Base-by-base conservation (phyloP, 108 stramenopile genomes). In the Pseudonitzschia delicatissima region DNA sequence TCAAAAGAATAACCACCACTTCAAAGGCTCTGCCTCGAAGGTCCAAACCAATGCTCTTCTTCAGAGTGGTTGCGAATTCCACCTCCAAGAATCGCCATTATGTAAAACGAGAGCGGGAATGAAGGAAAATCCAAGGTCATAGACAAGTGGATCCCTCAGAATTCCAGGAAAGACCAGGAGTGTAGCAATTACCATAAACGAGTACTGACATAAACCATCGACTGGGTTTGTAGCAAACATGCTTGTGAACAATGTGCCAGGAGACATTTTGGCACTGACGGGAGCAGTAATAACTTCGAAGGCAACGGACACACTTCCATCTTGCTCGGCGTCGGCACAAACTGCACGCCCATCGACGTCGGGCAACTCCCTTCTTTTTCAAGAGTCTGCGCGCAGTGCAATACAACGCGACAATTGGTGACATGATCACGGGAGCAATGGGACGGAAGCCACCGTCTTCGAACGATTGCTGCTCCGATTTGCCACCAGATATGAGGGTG, bases 161-260 rank as follows among this genome's bases (percentile, higher is more conserved):
- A 89, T 76, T 21, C 88, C 86, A 48, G 90, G 93, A 37, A 89
- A 82, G 8, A 67, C 45, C n/a, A 79, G 39, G 26, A 87, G 55
- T 32, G 68, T 64, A 9, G 64, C 72, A 49, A 73, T 33, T 12
- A n/a, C 78, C 78, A 59, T 91, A 91, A 5, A 91, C 81, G 13
- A 79, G 76, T 21, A 90, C 82, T 36, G 84, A 84, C 82, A 77
- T 82, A 77, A 83, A 83, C 67, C 85, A 88, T 51, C 89, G 81
- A 44, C 62, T 74, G 23, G 91, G 89, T 68, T 95, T 95, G 80
- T 95, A 95, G 78, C 94, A 95, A 26, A 95, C 82, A 68, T 95
- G 91, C 78, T 95, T 95, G 73, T 95, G 94, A 32, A 92, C 86
- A 73, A 95, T 90, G 64, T 95, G 94, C 94, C 94, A 95, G 45